Base-by-base conservation (phyloP, 1,139 yeast genomes). In the Scheffersomyces segobiensis region DNA sequence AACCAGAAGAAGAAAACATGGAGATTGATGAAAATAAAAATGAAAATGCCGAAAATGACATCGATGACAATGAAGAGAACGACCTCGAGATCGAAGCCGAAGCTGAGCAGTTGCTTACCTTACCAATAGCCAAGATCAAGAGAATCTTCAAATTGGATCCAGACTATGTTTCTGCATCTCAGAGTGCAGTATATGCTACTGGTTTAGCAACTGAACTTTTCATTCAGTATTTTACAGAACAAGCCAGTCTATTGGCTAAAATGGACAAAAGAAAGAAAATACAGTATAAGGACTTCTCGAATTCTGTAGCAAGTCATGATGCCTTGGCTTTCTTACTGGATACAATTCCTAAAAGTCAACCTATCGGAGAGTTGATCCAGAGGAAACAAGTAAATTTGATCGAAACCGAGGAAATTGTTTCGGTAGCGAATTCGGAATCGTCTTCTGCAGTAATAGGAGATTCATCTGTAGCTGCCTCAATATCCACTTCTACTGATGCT, bases 171-270 rank as follows among this genome's bases (percentile, higher is more conserved):
- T 84, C 91, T 1, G 88, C 95, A 2, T 87, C 97, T 1, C 90
- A 87, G 58, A 80, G 88, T 49, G 96, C 97, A 0, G 91, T 90
- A 17, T 90, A 88, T 66, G 88, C 97, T 17, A 82, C 95, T 2
- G 96, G 96, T 0, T 84, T 91, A 53, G 97, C 98, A 5, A 89
- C 97, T 0, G 97, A 93, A 67, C 75, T 91, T 55, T 93, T 93
- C 71, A 83, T 93, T 18, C 91, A 89, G 71, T 86, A 89, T 65
- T 78, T 93, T 57, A 84, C 93, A 0, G 96, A 90, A 71, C 96
- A 91, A 66, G 95, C 97, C 0, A 77, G 88, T 39, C 77, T 89
- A 57, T 77, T 83, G 53, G 91, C 97, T 20, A 84, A 87, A 64
- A 79, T 87, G 58, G 92, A 87, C 48, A 86, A 87, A 63, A 79